These are phyloP conservation scores for Hapsidospora chrysogenum DNA, from an alignment of 495 filamentous ascomycete genomes.

Conservation along the genomic window DNA sequence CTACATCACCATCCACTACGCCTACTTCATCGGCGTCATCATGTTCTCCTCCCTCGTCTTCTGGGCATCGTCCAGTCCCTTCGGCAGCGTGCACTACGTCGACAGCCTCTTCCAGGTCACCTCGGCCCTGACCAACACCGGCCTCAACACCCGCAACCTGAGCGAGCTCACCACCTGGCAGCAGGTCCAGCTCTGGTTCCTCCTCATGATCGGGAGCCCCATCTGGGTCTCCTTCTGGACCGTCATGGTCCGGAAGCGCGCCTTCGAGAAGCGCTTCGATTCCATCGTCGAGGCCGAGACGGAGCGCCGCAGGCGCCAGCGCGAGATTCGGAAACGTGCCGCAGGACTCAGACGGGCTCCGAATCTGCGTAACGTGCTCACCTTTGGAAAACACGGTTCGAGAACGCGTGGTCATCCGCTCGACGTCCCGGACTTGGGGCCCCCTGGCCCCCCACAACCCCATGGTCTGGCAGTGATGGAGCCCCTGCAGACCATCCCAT, in stretches of 20 bases:
- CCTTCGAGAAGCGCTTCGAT: conserved; percentile 52
- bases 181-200: conserved; percentile 54
- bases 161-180: conserved; percentile 64
- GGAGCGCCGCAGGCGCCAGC: conserved; percentile 9
- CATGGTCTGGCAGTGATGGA: too few species aligned
- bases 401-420: background rate
- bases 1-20: conserved; percentile 58
- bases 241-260: conserved; percentile 46
- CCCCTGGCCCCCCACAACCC: background rate
- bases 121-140: conserved; percentile 68
- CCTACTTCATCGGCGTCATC: conserved; percentile 55
- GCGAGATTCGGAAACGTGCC: conserved; percentile 1
- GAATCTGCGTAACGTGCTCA: conserved; percentile 4
- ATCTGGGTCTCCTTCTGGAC: conserved; percentile 49
- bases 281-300: conserved; percentile 36
- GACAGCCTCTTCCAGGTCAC: conserved; percentile 64
- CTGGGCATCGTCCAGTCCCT: conserved; percentile 45
- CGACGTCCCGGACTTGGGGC: background rate
- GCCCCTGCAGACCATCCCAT: background rate
- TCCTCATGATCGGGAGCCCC: conserved; percentile 56
- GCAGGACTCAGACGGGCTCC: background rate
- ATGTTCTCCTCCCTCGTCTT: conserved; percentile 56
- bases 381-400: conserved; percentile 7
- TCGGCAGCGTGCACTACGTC: conserved; percentile 47
- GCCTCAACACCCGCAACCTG: conserved; percentile 50